A percentile compares a stretch with the other conserved stretches of the same genome.
Conservation (phyloP, 331 rosid species). For the Quercus tomentella region DNA sequence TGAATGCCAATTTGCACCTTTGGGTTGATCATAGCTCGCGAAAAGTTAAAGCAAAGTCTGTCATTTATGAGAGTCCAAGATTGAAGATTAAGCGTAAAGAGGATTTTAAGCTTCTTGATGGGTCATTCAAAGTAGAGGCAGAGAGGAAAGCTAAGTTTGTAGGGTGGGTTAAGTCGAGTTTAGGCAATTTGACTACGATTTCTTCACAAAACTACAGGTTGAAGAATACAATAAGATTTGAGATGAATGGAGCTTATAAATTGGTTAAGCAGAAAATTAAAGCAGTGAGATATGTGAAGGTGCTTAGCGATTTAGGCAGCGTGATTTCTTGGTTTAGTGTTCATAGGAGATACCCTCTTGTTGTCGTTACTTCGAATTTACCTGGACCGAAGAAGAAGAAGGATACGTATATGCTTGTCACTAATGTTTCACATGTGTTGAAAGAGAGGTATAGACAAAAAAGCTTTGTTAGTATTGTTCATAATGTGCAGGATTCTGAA, state of each 20-base stretch:
- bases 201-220: slow-evolving; percentile 34
- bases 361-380: slow-evolving; percentile 24
- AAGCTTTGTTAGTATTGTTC: not conserved
- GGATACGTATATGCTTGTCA: slow-evolving; percentile 32
- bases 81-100: slow-evolving; percentile 30
- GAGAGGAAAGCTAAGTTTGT: slow-evolving; percentile 30
- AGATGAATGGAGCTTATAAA: slow-evolving; percentile 44
- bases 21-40: slow-evolving; percentile 57
- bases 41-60: slow-evolving; percentile 28
- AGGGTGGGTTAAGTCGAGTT: slow-evolving; percentile 78
- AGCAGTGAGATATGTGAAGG: slow-evolving; percentile 27
- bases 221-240: slow-evolving; percentile 35
- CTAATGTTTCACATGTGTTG: slow-evolving; percentile 52
- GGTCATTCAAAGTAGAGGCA: slow-evolving; percentile 47
- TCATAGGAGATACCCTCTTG: slow-evolving; percentile 46
- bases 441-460: slow-evolving; percentile 26
- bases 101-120: slow-evolving; percentile 53
- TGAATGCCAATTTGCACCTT: slow-evolving; percentile 77
- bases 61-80: slow-evolving; percentile 20
- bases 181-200: slow-evolving; percentile 56
- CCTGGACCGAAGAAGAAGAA: slow-evolving; percentile 15
- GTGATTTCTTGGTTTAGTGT: slow-evolving; percentile 23
- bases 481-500: slow-evolving; percentile 43
- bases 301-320: slow-evolving; percentile 18
- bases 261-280: slow-evolving; percentile 42